Evolutionary conservation across 192 early-diverging fungal species (phyloP).

Genomic region (Geranomyces variabilis): DNA sequence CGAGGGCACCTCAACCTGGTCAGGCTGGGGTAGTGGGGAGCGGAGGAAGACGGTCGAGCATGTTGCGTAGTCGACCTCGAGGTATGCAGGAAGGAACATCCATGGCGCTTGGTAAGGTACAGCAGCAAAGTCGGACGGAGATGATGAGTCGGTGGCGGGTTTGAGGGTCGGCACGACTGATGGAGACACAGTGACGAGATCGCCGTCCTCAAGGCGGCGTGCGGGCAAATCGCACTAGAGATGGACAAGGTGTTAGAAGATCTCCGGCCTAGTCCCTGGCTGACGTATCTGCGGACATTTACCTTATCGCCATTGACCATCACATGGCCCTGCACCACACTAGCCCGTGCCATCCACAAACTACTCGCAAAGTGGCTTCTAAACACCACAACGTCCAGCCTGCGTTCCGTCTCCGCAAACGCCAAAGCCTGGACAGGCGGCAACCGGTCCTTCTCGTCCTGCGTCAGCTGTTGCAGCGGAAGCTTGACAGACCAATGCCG

Average conservation of each 20-base stretch:
- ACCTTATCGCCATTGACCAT: conserved; percentile 89
- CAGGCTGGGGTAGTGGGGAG: conserved; percentile 83
- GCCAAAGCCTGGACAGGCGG: conserved; percentile 67
- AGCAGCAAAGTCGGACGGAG: conserved; percentile 57
- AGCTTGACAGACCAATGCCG: conserved; percentile 47
- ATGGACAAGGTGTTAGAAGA: too few species aligned
- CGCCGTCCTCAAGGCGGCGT: conserved; percentile 83
- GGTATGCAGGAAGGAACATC: conserved; percentile 95
- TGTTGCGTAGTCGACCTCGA: conserved; percentile 95
- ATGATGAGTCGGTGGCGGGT: neutral
- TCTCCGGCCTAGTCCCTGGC: too few species aligned
- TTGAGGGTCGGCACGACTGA: conserved; percentile 59
- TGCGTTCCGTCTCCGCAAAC: conserved; percentile 86
- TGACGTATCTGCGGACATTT: too few species aligned
- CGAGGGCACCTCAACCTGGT: conserved; percentile 87
- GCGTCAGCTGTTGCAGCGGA: conserved; percentile 41
- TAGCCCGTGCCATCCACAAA: conserved; percentile 81
- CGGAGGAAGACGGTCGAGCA: conserved; percentile 89
- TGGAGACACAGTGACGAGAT: conserved; percentile 84
- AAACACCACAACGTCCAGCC: conserved; percentile 93
- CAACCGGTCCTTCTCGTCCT: conserved; percentile 38
- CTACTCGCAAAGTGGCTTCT: conserved; percentile 87
- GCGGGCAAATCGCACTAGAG: conserved; percentile 73
- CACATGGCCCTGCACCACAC: conserved; percentile 86
- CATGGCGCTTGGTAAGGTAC: conserved; percentile 71